phyloP scores from a whole-genome alignment of 805 yeast genomes.

The Teunomyces barrocoloradensis region DNA sequence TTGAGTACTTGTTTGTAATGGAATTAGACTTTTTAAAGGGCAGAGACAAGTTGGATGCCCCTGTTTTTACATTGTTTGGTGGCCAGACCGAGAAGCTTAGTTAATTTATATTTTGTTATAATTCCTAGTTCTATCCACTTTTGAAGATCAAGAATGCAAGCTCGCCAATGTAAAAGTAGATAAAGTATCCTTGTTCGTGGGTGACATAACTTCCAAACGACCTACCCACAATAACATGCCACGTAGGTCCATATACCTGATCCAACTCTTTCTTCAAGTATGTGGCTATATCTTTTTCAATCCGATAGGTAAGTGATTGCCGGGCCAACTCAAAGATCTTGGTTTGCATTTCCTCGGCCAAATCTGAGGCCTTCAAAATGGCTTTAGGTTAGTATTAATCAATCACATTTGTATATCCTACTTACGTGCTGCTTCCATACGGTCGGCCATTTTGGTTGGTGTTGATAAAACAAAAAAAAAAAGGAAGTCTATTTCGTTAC shows the following conservation, averaged over 20 bases:
- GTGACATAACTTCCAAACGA: slow-evolving; percentile 79
- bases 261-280: slow-evolving; percentile 66
- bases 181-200: slow-evolving; percentile 71
- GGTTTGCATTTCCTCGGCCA: slow-evolving; percentile 53
- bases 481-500: background rate
- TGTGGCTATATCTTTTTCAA: slow-evolving; percentile 65
- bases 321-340: slow-evolving; percentile 46
- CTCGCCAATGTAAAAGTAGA: slow-evolving; percentile 68
- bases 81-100: slow-evolving; percentile 64
- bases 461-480: background rate
- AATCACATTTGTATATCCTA: background rate
- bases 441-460: background rate
- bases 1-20: slow-evolving; percentile 86
- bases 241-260: slow-evolving; percentile 60
- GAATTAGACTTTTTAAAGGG: slow-evolving; percentile 95
- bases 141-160: slow-evolving; percentile 68
- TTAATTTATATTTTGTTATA: background rate
- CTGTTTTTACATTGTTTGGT: slow-evolving; percentile 82
- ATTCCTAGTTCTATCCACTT: slow-evolving; percentile 45
- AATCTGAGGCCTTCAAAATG: slow-evolving; percentile 41
- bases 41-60: slow-evolving; percentile 79
- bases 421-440: background rate
- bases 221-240: slow-evolving; percentile 83
- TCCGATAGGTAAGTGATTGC: slow-evolving; percentile 41
- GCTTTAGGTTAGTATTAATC: slow-evolving; percentile 21